Evolutionary conservation across 768 basidiomycete genomes (phyloP), one percentile per base, ranked within the genome.

Genomic region (Fomitopsis serialis): DNA sequence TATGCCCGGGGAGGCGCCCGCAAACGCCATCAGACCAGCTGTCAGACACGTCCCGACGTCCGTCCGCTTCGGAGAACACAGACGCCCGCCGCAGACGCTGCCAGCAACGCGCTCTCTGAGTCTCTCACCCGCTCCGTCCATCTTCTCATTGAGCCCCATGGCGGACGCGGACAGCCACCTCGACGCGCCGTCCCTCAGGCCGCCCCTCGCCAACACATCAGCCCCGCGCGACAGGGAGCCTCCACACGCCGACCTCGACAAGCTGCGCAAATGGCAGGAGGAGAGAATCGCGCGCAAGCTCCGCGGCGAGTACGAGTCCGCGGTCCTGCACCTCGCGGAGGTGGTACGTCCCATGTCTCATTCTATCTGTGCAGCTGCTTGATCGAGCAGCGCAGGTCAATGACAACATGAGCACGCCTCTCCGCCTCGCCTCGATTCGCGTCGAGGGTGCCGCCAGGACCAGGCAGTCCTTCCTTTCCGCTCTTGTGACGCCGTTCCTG

Each of bases 361-460:
- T 48, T n/a, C 29, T 25, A 42, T 24, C 17, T 5, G 23, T 22
- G 42, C 29, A 25, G 40, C 52, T n/a, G n/a, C 29, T 24, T 19
- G 21, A 36, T 3, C 29, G 29, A 32, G 29, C 29, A 19, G 12
- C 11, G 29, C 52, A 93, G 91, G 78, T 92, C 24, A 78, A 82
- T 56, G 72, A 70, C 19, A 92, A 87, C 61, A 70, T 89, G 45
- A 72, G 83, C 15, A 76, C 84, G 0, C 84, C 84, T 0, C 68
- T 90, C 46, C 75, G 78, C 36, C 76, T 99, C 46, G 80, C 85
- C 13, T 76, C 89, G 1, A 85, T 99, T 17, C 87, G 87, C 55
- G 78, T 98, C 13, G 81, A 89, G 59, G 93, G 93, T 52, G 85
- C 91, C 1, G 67, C 70, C 2, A 69, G 77, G 25, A 97, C 95